A percentile compares a stretch with the other conserved stretches of the same genome.
Conservation (phyloP, 2,329 filamentous ascomycete genomes). For the Fusarium pilosicola region DNA sequence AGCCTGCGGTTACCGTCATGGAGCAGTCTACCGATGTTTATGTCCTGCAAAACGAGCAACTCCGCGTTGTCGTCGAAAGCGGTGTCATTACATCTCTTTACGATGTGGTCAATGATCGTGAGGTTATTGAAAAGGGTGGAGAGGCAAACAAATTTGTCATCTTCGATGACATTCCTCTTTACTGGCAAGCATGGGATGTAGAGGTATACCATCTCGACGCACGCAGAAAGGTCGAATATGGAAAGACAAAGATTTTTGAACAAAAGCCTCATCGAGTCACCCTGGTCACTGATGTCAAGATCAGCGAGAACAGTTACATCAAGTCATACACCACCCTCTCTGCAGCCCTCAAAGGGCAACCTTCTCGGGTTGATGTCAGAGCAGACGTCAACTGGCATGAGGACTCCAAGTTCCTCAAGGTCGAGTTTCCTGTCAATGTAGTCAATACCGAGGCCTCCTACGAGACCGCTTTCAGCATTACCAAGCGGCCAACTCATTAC, state of each 20-base stretch:
- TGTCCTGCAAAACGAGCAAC: slow-evolving; percentile 80
- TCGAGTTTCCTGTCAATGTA: slow-evolving; percentile 95
- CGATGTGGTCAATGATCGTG: slow-evolving; percentile 77
- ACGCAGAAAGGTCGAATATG: slow-evolving; percentile 76
- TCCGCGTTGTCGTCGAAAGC: slow-evolving; percentile 75
- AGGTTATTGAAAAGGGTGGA: slow-evolving; percentile 76
- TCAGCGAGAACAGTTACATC: slow-evolving; percentile 87
- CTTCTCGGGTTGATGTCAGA: slow-evolving; percentile 77
- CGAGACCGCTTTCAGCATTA: slow-evolving; percentile 92
- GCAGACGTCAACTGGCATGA: slow-evolving; percentile 97
- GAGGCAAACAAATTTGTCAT: slow-evolving; percentile 93
- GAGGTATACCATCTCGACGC: slow-evolving; percentile 96
- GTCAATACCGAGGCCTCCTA: slow-evolving; percentile 93
- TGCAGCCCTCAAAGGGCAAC: slow-evolving; percentile 68
- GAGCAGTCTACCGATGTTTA: slow-evolving; percentile 71
- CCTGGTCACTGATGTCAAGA: slow-evolving; percentile 83
- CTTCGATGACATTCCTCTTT: slow-evolving; percentile 96
- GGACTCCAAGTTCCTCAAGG: slow-evolving; percentile 97
- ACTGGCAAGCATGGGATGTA: slow-evolving; percentile 98
- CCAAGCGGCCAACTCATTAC: slow-evolving; percentile 92
- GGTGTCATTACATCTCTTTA: slow-evolving; percentile 87
- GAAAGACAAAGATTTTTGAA: slow-evolving; percentile 77
- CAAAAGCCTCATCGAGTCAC: slow-evolving; percentile 79
- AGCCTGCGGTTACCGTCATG: slow-evolving; percentile 62
- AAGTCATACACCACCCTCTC: slow-evolving; percentile 86